These are phyloP conservation scores for Candida frijolesensis DNA, from an alignment of 1,139 yeast species.

Conservation along the genomic window DNA sequence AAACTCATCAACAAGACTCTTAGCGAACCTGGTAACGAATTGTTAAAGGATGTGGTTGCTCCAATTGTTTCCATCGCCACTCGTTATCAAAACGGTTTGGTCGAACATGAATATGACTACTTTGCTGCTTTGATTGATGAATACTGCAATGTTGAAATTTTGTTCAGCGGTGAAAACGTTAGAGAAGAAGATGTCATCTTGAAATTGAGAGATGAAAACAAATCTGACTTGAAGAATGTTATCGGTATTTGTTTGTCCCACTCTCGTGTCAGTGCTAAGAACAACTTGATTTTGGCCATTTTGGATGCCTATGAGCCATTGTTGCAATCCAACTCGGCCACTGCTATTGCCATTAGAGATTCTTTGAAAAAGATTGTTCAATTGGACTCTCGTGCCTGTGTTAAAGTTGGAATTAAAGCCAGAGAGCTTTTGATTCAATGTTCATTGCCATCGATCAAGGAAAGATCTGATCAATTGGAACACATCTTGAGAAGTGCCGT, in stretches of 20 bases:
- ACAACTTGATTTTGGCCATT: constrained; percentile 83
- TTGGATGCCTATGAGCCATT: constrained; percentile 79
- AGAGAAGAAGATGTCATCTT: constrained; percentile 89
- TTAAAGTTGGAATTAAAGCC: constrained; percentile 94
- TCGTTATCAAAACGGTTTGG: constrained; percentile 73
- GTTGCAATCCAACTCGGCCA: constrained; percentile 64
- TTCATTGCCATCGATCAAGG: constrained; percentile 92
- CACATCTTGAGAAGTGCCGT: constrained; percentile 93
- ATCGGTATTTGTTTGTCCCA: constrained; percentile 79
- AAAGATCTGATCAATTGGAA: constrained; percentile 95
- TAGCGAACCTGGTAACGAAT: constrained; percentile 49
- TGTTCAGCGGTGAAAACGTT: constrained; percentile 72
- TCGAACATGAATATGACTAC: constrained; percentile 79
- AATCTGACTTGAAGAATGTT: constrained; percentile 74
- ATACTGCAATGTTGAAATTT: constrained; percentile 74
- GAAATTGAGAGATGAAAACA: constrained; percentile 83
- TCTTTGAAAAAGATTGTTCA: constrained; percentile 80
- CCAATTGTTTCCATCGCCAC: constrained; percentile 75
- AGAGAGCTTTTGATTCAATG: constrained; percentile 96
- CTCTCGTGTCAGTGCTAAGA: constrained; percentile 90
- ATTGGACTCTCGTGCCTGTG: constrained; percentile 84
- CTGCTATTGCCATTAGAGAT: constrained; percentile 70
- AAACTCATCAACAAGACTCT: constrained; percentile 59
- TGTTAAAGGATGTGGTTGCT: constrained; percentile 60
- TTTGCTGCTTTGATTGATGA: constrained; percentile 70